These are phyloP conservation scores for sweet orange (Citrus sinensis) DNA, from an alignment of 345 rosid species.

Conservation along the genomic window DNA sequence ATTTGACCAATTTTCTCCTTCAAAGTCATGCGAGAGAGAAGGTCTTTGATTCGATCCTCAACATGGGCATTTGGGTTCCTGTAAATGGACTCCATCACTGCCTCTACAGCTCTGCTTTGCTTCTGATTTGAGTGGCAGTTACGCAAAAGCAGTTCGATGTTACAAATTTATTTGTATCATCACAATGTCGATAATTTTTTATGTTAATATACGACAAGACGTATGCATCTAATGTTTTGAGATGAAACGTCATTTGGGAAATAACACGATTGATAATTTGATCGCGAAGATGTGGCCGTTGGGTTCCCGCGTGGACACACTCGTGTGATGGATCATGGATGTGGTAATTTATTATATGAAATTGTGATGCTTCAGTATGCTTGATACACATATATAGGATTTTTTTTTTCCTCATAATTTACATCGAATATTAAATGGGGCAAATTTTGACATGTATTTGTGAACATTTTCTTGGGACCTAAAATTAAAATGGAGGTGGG, in stretches of 20 bases:
- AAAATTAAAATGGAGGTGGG: neutral
- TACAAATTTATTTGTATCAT: no score
- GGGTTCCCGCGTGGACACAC: no score
- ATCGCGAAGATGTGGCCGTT: no score
- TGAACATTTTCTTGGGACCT: neutral
- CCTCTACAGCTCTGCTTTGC: neutral
- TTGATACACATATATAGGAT: neutral
- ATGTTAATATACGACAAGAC: neutral
- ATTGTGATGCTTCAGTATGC: no score
- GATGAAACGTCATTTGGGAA: neutral
- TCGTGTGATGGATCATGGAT: no score
- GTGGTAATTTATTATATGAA: no score
- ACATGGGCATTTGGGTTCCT: slow-evolving; percentile 50
- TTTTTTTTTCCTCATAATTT: no score
- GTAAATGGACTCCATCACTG: slow-evolving; percentile 45
- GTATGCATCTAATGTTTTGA: neutral
- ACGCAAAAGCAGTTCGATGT: no score
- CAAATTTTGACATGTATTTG: neutral
- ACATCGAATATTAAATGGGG: neutral
- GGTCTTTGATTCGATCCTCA: slow-evolving; percentile 72
- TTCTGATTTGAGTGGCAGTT: neutral
- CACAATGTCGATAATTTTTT: neutral
- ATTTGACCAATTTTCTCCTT: slow-evolving; percentile 81
- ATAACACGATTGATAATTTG: no score
- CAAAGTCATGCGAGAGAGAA: slow-evolving; percentile 77